These are phyloP conservation scores for Monosporozyma siamensis DNA, from an alignment of 805 yeast genomes.

Conservation along the genomic window DNA sequence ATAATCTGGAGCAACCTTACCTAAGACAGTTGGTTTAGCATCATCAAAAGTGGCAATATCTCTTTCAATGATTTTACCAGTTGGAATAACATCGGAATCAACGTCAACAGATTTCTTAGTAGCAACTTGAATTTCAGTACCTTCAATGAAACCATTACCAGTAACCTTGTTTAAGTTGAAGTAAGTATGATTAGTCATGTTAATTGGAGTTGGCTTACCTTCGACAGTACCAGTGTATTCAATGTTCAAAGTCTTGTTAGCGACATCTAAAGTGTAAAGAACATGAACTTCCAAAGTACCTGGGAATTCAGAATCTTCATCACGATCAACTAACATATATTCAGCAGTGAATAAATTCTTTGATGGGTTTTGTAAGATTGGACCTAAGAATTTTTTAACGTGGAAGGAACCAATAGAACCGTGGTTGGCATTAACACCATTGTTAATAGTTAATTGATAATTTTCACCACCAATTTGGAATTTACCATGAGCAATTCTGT, in stretches of 20 bases:
- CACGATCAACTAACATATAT: slow-evolving; percentile 37
- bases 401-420: slow-evolving; percentile 48
- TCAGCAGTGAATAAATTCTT: slow-evolving; percentile 28
- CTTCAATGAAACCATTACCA: slow-evolving; percentile 27
- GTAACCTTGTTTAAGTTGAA: slow-evolving; percentile 39
- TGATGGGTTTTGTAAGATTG: slow-evolving; percentile 33
- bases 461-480: slow-evolving; percentile 34
- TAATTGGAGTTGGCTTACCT: slow-evolving; percentile 40
- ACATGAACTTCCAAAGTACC: slow-evolving; percentile 43
- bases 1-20: slow-evolving; percentile 28
- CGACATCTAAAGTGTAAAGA: slow-evolving; percentile 35
- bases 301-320: slow-evolving; percentile 51
- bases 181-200: slow-evolving; percentile 55
- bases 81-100: slow-evolving; percentile 34
- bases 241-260: slow-evolving; percentile 32
- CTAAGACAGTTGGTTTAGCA: slow-evolving; percentile 22
- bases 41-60: slow-evolving; percentile 20
- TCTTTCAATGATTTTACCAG: slow-evolving; percentile 34
- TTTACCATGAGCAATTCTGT: slow-evolving; percentile 42
- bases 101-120: slow-evolving; percentile 37
- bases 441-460: slow-evolving; percentile 37
- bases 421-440: slow-evolving; percentile 39
- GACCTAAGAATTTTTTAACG: slow-evolving; percentile 43
- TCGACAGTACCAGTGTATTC: slow-evolving; percentile 35
- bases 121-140: slow-evolving; percentile 32